Evolutionary conservation across 495 filamentous ascomycete species (phyloP).

Genomic region (Annulohypoxylon maeteangense): DNA sequence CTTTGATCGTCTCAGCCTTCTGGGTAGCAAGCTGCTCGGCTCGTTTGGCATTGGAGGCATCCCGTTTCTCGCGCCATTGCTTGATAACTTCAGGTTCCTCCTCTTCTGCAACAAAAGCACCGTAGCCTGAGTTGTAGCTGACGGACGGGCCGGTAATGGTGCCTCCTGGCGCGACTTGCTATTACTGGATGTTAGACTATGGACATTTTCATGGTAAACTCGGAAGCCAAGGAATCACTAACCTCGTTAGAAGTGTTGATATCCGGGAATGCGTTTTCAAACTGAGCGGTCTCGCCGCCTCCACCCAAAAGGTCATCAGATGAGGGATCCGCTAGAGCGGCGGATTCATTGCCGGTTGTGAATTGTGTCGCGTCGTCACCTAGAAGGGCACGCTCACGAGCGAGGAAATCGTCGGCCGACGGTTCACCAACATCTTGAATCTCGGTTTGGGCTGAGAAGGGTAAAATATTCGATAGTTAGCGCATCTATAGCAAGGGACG

Average conservation of each 20-base stretch:
- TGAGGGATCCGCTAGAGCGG: constrained; percentile 65
- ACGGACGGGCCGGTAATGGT: constrained; percentile 82
- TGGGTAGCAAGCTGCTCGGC: constrained; percentile 78
- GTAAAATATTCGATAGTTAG: constrained; percentile 10
- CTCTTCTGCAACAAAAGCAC: constrained; percentile 66
- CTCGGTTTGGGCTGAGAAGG: constrained; percentile 56
- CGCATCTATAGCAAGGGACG: not conserved
- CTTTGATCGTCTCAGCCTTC: constrained; percentile 82
- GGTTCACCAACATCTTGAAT: constrained; percentile 55
- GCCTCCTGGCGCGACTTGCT: constrained; percentile 87
- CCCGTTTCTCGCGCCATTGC: constrained; percentile 91
- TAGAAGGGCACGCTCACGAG: constrained; percentile 85
- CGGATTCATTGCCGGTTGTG: constrained; percentile 78
- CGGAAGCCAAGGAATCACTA: constrained; percentile 41
- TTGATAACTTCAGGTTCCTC: constrained; percentile 89
- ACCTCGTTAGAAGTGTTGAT: constrained; percentile 85
- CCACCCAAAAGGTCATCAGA: constrained; percentile 82
- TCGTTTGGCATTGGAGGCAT: constrained; percentile 77
- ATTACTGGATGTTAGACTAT: constrained; percentile 29
- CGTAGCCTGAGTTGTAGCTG: constrained; percentile 76
- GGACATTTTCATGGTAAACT: not conserved
- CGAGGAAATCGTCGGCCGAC: constrained; percentile 81
- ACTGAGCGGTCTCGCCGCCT: constrained; percentile 70
- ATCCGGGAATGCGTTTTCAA: constrained; percentile 88
- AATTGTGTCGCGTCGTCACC: constrained; percentile 96